Conservation (phyloP, 768 basidiomycete genomes). For the Lactarius sanguifluus region DNA sequence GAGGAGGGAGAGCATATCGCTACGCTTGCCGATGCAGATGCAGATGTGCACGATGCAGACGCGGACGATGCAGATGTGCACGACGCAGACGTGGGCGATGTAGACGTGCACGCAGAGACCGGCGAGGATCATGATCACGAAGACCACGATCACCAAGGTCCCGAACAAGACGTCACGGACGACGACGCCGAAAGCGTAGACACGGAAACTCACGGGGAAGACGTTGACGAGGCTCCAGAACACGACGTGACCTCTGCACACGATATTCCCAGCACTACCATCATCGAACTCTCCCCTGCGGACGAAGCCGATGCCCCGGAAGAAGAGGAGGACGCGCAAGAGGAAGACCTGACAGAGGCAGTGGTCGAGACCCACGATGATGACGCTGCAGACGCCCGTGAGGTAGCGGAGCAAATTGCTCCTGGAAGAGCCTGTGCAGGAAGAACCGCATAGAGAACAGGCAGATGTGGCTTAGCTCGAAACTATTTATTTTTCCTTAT, state of each 20-base stretch:
- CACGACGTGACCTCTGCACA: constrained; percentile 24
- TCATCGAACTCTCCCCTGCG: constrained; percentile 22
- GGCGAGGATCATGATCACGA: constrained; percentile 11
- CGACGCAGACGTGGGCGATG: neutral
- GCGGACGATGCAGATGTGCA: neutral
- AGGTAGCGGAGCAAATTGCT: constrained; percentile 23
- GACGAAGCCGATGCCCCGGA: constrained; percentile 18
- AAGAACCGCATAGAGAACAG: neutral
- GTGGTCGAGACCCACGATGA: constrained; percentile 21
- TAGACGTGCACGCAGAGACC: neutral
- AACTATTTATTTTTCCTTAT: constrained; percentile 26
- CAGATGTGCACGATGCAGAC: too few relatives aligned
- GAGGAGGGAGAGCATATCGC: constrained; percentile 10
- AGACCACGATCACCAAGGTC: constrained; percentile 16
- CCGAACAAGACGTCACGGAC: constrained; percentile 27
- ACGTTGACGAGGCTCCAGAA: constrained; percentile 9
- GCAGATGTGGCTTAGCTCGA: constrained; percentile 8
- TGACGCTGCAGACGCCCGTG: constrained; percentile 18
- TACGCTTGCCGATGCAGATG: constrained; percentile 4
- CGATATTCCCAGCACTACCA: constrained; percentile 17
- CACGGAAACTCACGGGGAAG: neutral
- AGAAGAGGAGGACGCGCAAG: constrained; percentile 25
- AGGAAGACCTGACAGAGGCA: constrained; percentile 28
- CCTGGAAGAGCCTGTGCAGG: constrained; percentile 13
- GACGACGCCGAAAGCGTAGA: constrained; percentile 19